Base-by-base conservation (phyloP, 2,329 filamentous ascomycete species). In the Simplicillium sp. region DNA sequence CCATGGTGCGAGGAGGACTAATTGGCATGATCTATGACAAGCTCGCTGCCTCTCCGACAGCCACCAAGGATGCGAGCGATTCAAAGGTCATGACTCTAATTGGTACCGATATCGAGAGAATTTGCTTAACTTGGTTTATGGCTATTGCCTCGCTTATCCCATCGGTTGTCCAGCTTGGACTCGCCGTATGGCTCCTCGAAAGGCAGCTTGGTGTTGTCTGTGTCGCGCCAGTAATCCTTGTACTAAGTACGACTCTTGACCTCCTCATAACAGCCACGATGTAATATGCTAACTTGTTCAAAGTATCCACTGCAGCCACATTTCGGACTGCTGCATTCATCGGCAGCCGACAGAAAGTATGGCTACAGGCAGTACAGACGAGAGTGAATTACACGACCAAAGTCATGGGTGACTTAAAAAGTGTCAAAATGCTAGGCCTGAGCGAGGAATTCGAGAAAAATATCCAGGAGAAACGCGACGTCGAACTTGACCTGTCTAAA, bases 221-320 rank as follows among this genome's bases (percentile, higher is more conserved):
- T 36, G 39, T 47, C 38, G 43, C 43, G 41, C 45, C 45, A 4
- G 38, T 42, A 2, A 36, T 47, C 11, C 34, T 45, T 25, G 40
- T 40, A 37, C 14, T 42, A 20, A 20, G 38, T 40, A 16, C 8
- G 20, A 25, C 20, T 9, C 20, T 25, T 9, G 20, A 25, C 6
- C 20, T 9, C 6, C 20, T 25, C 9, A 9, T 5, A 25, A 25
- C 6, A 9, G 9, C 20, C 20, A 25, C 9, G 5, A 25, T 25
- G 5, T 25, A n/a, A n/a, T 9, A 9, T 25, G 20, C 20, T 25
- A 25, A 25, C 9, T 9, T 25, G 20, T 25, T 6, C 20, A 25
- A 6, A 25, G 20, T 25, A 9, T 25, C 20, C 5, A 25, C 20
- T 25, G 20, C 20, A 25, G 20, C 20, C 6, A 25, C 20, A 39